Percentiles rank a stretch among this genome's conserved stretches.
These are phyloP conservation scores for Solanum sejunctum DNA, from an alignment of 257 asterid genomes.

Conservation along the genomic window DNA sequence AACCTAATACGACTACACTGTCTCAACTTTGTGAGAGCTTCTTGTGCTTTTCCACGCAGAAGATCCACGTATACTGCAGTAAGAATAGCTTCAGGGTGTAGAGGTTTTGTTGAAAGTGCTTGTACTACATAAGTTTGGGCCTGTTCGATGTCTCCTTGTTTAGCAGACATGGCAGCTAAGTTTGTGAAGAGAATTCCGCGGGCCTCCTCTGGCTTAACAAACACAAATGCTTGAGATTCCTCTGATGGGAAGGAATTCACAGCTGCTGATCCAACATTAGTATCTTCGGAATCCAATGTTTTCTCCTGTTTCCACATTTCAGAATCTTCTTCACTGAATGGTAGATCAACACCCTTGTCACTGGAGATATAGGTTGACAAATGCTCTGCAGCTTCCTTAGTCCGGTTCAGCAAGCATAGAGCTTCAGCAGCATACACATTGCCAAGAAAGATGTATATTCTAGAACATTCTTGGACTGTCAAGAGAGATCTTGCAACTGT, in stretches of 20 bases:
- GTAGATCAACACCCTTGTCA: constrained; percentile 41
- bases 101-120: constrained; percentile 43
- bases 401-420: constrained; percentile 59
- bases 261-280: constrained; percentile 17
- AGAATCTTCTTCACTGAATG: constrained; percentile 57
- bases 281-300: constrained; percentile 41
- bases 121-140: constrained; percentile 39
- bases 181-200: constrained; percentile 51
- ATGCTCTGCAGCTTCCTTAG: constrained; percentile 67
- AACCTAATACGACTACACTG: constrained; percentile 32
- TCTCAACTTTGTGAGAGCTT: constrained; percentile 64
- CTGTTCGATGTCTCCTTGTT: constrained; percentile 53
- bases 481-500: constrained; percentile 45
- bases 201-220: constrained; percentile 76
- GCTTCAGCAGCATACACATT: constrained; percentile 80
- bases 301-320: constrained; percentile 51
- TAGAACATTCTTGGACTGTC: constrained; percentile 39
- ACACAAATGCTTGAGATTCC: constrained; percentile 25
- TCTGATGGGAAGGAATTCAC: constrained; percentile 12
- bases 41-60: constrained; percentile 39
- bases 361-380: constrained; percentile 32
- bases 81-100: constrained; percentile 43
- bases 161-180: constrained; percentile 47
- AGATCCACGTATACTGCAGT: constrained; percentile 74
- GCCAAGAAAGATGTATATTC: constrained; percentile 45